These are phyloP conservation scores for Brassica incana DNA, from an alignment of 345 rosid genomes.

Conservation along the genomic window DNA sequence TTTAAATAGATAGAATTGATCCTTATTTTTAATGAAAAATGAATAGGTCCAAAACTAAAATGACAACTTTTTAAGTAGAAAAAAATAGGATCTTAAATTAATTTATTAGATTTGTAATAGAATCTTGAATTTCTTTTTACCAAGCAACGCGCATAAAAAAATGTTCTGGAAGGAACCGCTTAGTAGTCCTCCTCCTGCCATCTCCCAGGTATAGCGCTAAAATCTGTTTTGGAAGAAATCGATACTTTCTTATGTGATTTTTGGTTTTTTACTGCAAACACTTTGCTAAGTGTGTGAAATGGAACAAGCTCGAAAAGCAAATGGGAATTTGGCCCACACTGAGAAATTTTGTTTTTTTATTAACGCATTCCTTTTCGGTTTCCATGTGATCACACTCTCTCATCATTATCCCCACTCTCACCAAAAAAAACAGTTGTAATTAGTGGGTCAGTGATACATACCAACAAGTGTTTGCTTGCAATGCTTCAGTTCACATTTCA, in stretches of 20 bases:
- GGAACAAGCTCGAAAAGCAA: neutral
- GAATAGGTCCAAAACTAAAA: too few relatives aligned
- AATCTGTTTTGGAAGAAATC: neutral
- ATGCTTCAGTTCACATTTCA: neutral
- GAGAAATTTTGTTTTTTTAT: neutral
- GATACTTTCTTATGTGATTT: neutral
- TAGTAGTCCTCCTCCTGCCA: neutral
- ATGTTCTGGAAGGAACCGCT: constrained; percentile 25
- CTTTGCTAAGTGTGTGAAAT: neutral
- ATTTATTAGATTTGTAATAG: too few relatives aligned
- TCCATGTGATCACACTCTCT: constrained; percentile 19
- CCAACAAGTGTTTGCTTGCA: constrained; percentile 7
- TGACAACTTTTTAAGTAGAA: too few relatives aligned
- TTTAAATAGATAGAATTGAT: too few relatives aligned
- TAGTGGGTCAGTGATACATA: neutral
- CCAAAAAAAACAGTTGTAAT: neutral
- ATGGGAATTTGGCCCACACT: neutral
- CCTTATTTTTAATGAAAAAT: too few relatives aligned
- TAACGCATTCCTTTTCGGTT: neutral
- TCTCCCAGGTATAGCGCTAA: neutral
- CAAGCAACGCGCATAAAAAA: neutral
- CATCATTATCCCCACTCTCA: constrained; percentile 13
- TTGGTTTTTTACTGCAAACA: neutral
- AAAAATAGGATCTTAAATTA: too few relatives aligned
- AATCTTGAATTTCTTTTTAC: neutral